Evolutionary conservation across 164 flowering plant species (phyloP).

Genomic region (Malania oleifera): DNA sequence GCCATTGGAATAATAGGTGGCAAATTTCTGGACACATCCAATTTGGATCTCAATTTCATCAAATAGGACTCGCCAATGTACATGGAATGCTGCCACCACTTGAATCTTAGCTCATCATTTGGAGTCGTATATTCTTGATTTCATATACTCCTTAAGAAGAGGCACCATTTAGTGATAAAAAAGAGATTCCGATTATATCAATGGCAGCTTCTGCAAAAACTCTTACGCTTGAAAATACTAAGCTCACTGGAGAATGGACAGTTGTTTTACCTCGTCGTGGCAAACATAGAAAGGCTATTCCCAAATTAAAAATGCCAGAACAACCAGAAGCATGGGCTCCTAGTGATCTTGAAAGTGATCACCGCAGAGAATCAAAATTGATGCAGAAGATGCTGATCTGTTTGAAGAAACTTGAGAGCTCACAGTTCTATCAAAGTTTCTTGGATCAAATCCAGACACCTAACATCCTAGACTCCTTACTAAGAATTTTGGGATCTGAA

Average conservation of each 20-base stretch:
- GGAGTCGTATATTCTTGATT: too few species aligned
- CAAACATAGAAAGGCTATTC: conserved; percentile 27
- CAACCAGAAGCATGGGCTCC: conserved; percentile 44
- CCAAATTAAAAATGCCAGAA: conserved; percentile 16
- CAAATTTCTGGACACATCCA: too few species aligned
- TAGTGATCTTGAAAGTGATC: conserved; percentile 37
- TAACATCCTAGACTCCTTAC: conserved; percentile 20
- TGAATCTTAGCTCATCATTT: too few species aligned
- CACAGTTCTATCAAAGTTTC: conserved; percentile 41
- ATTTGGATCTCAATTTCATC: too few species aligned
- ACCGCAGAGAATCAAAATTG: conserved; percentile 37
- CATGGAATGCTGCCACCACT: too few species aligned
- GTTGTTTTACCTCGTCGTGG: conserved; percentile 62
- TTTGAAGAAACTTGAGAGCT: conserved; percentile 45
- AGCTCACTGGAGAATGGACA: conserved; percentile 50
- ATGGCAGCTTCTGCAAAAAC: conserved; percentile 25
- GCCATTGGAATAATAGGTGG: too few species aligned
- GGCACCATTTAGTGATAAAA: not conserved
- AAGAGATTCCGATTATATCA: conserved; percentile 2
- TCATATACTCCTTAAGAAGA: not conserved
- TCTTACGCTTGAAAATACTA: conserved; percentile 6
- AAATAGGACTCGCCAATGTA: too few species aligned
- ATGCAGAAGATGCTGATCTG: conserved; percentile 49
- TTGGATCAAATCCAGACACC: conserved; percentile 46
- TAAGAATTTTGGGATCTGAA: conserved; percentile 44